Evolutionary conservation across 2,329 filamentous ascomycete genomes (phyloP).

Genomic region (Colletotrichum salicis): DNA sequence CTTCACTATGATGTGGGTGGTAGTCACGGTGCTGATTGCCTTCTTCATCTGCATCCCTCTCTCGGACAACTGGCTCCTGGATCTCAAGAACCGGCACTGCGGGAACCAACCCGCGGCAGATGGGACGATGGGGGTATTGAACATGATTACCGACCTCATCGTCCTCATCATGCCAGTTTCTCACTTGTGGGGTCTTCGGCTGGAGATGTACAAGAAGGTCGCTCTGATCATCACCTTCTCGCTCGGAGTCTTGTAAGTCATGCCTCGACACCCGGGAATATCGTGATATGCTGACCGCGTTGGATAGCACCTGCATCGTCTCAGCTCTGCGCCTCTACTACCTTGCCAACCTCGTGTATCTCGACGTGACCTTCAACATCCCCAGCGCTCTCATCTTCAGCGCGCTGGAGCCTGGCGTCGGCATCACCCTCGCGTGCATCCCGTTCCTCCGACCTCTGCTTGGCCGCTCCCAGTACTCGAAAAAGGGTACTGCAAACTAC

Average conservation of each 20-base stretch:
- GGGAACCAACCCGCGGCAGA: constrained; percentile 43
- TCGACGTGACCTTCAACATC: constrained; percentile 48
- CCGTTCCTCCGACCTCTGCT: constrained; percentile 53
- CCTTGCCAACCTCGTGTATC: constrained; percentile 45
- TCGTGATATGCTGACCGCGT: background rate
- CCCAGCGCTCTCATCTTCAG: constrained; percentile 49
- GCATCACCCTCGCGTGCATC: constrained; percentile 51
- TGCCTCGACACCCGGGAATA: no score
- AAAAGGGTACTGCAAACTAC: constrained; percentile 27
- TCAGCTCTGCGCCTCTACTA: constrained; percentile 47
- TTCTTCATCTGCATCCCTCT: constrained; percentile 51
- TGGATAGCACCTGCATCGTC: constrained; percentile 47
- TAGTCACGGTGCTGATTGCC: constrained; percentile 43
- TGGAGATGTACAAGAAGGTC: constrained; percentile 44
- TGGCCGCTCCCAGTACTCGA: constrained; percentile 36
- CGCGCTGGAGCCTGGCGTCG: constrained; percentile 51
- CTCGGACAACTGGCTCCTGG: constrained; percentile 46
- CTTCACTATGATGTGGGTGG: constrained; percentile 42
- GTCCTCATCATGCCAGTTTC: constrained; percentile 40
- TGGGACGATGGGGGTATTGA: constrained; percentile 42
- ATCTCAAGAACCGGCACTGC: constrained; percentile 35
- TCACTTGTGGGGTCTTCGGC: constrained; percentile 41
- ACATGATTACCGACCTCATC: constrained; percentile 40
- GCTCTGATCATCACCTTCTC: constrained; percentile 44
- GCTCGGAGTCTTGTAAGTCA: constrained; percentile 47